These are phyloP conservation scores for Dinochytrium kinnereticum DNA, from an alignment of 371 early-diverging fungal genomes.

Conservation along the genomic window DNA sequence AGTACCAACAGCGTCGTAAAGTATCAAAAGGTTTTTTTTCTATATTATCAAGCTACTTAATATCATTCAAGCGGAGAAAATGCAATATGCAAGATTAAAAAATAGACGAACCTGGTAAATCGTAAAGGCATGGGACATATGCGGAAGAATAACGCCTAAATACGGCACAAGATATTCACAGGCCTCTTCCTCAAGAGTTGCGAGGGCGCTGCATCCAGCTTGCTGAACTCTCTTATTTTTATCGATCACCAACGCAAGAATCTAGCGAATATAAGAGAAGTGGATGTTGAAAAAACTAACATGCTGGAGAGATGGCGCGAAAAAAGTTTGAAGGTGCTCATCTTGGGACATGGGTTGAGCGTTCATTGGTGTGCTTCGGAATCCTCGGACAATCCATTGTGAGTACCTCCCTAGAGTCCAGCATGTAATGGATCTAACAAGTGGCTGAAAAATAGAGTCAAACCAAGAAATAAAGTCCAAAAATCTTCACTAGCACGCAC, in stretches of 20 bases:
- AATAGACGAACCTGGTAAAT: conserved; percentile 69
- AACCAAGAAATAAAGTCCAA: not conserved
- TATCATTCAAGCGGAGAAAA: not conserved
- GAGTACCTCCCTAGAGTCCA: conserved; percentile 96
- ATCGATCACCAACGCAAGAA: conserved; percentile 81
- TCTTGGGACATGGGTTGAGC: conserved; percentile 31
- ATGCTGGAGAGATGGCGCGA: conserved; percentile 81
- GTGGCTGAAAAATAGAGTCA: conserved; percentile 58
- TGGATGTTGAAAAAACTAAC: conserved; percentile 43
- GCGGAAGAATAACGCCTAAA: conserved; percentile 77
- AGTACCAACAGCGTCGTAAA: conserved; percentile 94
- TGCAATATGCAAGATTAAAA: too few relatives aligned
- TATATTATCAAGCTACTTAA: conserved; percentile 16
- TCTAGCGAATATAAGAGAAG: conserved; percentile 38
- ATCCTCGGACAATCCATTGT: conserved; percentile 74
- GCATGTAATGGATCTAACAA: conserved; percentile 95
- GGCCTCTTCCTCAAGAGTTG: conserved; percentile 90
- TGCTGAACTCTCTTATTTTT: conserved; percentile 94
- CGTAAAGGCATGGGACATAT: conserved; percentile 75
- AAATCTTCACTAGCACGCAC: not conserved
- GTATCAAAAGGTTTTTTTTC: conserved; percentile 82
- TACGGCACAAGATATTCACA: conserved; percentile 78
- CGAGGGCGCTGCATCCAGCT: conserved; percentile 91
- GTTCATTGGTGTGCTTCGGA: conserved; percentile 40
- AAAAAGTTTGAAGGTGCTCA: conserved; percentile 68